Evolutionary conservation across 441 rosid species (phyloP).

Genomic region (Geranium incanum): DNA sequence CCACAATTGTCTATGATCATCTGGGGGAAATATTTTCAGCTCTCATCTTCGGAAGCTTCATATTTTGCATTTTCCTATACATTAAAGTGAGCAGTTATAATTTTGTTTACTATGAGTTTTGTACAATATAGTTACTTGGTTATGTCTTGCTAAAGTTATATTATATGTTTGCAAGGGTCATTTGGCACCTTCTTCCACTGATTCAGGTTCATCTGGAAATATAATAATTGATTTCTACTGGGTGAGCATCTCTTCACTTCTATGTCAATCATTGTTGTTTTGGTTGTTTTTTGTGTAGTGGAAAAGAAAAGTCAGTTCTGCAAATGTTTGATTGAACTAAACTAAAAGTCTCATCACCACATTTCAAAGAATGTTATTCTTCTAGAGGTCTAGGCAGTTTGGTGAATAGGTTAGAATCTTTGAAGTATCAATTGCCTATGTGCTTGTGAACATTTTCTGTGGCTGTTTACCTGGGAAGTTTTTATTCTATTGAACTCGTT

Average conservation of each 20-base stretch:
- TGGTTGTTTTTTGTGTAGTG: not conserved
- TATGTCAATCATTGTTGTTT: not conserved
- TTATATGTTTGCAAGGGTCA: constrained; percentile 56
- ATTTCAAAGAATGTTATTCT: not conserved
- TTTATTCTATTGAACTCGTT: not conserved
- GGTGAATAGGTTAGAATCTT: not conserved
- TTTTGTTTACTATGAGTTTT: constrained; percentile 10
- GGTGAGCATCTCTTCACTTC: constrained; percentile 45
- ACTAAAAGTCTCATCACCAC: not conserved
- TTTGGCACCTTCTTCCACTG: constrained; percentile 81
- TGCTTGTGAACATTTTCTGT: not conserved
- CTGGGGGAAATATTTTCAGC: constrained; percentile 88
- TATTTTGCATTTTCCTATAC: constrained; percentile 78
- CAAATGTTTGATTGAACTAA: not conserved
- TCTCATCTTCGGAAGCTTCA: constrained; percentile 79
- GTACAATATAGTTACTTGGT: not conserved
- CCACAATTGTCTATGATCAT: constrained; percentile 79
- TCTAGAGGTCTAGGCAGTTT: constrained; percentile 1
- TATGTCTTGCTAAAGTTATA: constrained; percentile 22
- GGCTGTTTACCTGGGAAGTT: not conserved
- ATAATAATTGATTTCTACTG: constrained; percentile 87
- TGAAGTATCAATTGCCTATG: not conserved
- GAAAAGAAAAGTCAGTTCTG: not conserved
- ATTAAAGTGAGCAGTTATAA: constrained; percentile 52
- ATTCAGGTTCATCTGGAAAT: constrained; percentile 94